phyloP scores from a whole-genome alignment of 148 eudicot genomes.

The Fagopyrum homotropicum region DNA sequence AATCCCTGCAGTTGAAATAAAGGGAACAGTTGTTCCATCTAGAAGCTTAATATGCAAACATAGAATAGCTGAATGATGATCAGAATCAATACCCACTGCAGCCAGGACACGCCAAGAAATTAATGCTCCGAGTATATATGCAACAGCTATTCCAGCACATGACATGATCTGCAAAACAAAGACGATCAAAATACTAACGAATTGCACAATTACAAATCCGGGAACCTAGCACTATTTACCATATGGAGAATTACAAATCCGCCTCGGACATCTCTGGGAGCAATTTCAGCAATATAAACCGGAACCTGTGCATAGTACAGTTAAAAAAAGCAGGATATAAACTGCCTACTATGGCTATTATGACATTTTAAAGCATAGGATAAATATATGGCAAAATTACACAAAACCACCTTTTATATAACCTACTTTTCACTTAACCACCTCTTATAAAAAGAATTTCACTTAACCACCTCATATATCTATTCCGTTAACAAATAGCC shows the following conservation, averaged over 20 bases:
- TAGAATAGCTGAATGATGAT: not conserved
- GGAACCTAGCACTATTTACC: constrained; percentile 14
- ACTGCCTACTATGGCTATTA: not conserved
- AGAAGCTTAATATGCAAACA: not conserved
- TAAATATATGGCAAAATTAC: no score
- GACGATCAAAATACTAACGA: not conserved
- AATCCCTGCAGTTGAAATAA: constrained; percentile 17
- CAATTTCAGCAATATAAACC: constrained; percentile 27
- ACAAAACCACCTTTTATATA: no score
- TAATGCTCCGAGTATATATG: constrained; percentile 24
- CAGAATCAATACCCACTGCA: constrained; percentile 20
- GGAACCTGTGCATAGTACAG: constrained; percentile 14
- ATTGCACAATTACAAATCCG: not conserved
- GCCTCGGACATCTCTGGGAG: constrained; percentile 27
- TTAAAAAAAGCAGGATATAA: not conserved
- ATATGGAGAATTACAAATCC: constrained; percentile 15
- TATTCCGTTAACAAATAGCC: no score
- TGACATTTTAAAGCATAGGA: not conserved
- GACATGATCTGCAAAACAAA: constrained; percentile 20
- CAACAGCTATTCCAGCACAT: constrained; percentile 16
- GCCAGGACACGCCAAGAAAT: constrained; percentile 32
- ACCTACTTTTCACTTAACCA: no score
- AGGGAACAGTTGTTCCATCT: not conserved
- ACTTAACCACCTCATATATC: no score
- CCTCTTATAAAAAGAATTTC: no score